Percentiles rank a stretch among this genome's conserved stretches.
phyloP scores from a whole-genome alignment of 768 basidiomycete species.

The Mycena vitilis region DNA sequence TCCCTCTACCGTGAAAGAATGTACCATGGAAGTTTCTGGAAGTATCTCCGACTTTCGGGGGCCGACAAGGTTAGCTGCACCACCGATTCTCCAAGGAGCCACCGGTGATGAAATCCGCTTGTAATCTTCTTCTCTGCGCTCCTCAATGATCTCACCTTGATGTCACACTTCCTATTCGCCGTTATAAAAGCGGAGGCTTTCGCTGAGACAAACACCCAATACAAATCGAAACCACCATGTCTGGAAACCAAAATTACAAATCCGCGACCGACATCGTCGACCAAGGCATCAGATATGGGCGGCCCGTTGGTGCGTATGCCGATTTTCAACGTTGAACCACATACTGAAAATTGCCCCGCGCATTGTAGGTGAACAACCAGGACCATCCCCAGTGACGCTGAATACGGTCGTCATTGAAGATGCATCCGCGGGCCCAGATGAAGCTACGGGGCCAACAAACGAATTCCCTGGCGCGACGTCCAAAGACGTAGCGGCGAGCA shows the following conservation, averaged over 20 bases:
- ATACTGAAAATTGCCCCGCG: too few relatives aligned
- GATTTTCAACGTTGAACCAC: not conserved
- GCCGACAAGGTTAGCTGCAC: too few relatives aligned
- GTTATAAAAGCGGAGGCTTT: not conserved
- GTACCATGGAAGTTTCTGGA: too few relatives aligned
- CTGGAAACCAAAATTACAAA: conserved; percentile 17
- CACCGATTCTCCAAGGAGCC: too few relatives aligned
- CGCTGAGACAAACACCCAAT: not conserved
- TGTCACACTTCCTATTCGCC: not conserved
- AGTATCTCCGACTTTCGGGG: too few relatives aligned
- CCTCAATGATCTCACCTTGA: not conserved
- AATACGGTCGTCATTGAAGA: conserved; percentile 2
- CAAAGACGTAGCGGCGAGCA: conserved; percentile 23
- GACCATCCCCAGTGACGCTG: not conserved
- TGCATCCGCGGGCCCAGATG: not conserved
- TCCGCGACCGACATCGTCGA: conserved; percentile 9
- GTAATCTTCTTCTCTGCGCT: not conserved
- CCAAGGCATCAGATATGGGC: conserved; percentile 11
- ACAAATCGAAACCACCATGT: conserved; percentile 4
- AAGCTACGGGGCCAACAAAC: not conserved
- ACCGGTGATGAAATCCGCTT: not conserved
- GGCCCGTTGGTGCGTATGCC: not conserved
- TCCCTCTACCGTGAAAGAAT: too few relatives aligned
- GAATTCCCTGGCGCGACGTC: conserved; percentile 28
- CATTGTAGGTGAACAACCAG: not conserved